Base-by-base conservation (phyloP, 164 flowering plant species). In the Stephania japonica region DNA sequence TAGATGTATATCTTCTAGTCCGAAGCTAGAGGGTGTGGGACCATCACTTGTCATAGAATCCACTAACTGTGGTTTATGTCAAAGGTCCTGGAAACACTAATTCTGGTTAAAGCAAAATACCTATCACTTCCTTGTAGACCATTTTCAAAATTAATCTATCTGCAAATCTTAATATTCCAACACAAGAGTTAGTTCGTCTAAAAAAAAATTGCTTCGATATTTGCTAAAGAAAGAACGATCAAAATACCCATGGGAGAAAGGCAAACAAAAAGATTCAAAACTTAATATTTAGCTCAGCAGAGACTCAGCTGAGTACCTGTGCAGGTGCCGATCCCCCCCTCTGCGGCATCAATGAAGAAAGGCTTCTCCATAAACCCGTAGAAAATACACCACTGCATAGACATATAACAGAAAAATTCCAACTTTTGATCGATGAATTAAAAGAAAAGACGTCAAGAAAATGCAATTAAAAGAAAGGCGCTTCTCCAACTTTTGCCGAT, bases 331-430 rank as follows among this genome's bases (percentile, higher is more conserved):
- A 70, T 78, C 81, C 91, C 80, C 97, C 87, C 47, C 97, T 87
- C 47, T 82, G 95, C 70, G 97, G 98, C 84, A 93, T 86, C 97
- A 90, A 92, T 41, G 97, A 91, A 63, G 95, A 87, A 56, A 96
- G 73, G 76, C 85, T 87, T 78, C 90, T 88, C 99, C 90, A 96
- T 12, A 85, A 42, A 78, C 83, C 85, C 71, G 91, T 89, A 77
- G 94, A 79, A 70, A 80, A 65, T 44, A 86, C 75, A 66, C 87
- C 88, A 83, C 94, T 91, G 82, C 42, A 71, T 26, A 47, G 3
- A 14, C 67, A 47, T 43, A 72, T 25, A 53, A 62, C 5, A 69
- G 21, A 56, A 78, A 32, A 49, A 78, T 59, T 75, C 38, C 38
- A 24, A 24, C 25, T 24, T 64, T 64, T 26, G 32, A 64, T 38